Base-by-base conservation (phyloP, 169 alveolate genomes). In the Pseudocohnilembus persalinus region DNA sequence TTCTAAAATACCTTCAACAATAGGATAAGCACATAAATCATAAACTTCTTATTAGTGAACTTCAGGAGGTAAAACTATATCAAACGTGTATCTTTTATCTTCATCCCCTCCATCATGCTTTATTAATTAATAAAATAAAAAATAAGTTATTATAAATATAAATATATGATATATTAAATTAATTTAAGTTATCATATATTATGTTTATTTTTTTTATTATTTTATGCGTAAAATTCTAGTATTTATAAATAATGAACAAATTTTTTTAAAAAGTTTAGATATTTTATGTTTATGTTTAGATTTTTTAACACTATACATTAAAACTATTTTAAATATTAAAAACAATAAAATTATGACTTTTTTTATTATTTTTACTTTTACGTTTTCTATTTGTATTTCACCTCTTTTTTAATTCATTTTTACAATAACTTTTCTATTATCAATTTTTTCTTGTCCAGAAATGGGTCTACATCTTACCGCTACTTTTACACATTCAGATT, bases 1-100 rank as follows among this genome's bases (percentile, higher is more conserved):
- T 86, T 96, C 97, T 81, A 96, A 90, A 64, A 96, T 98, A 73
- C 97, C 94, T 86, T 97, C 99, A 76, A 97, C 98, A 68, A 97
- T 92, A 72, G 97, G 97, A 74, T 93, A 93, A 6, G 98, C 99
- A 1, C 97, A 93, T 76, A 96, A 97, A 65, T 96, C 97, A 89
- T 96, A 97, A 27, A 97, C 96, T 81, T 83, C 85, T 33, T 94
- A 83, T 92, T 97, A 96, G 0, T 90, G 65, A 0, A 96, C 87
- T 33, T 94, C 94, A 83, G 79, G 82, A 74, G 92, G 95, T 78
- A 93, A 94, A 29, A 94, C 97, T 81, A 94, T 88, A 89, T 96
- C 97, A 82, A 88, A 96, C 0, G 95, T 88, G 73, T 86, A 90
- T 0, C 77, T 29, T 78, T 86, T 86, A 34, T 85, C 29, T n/a